phyloP scores from a whole-genome alignment of 305 asterid genomes.

The Fraxinus latifolia region DNA sequence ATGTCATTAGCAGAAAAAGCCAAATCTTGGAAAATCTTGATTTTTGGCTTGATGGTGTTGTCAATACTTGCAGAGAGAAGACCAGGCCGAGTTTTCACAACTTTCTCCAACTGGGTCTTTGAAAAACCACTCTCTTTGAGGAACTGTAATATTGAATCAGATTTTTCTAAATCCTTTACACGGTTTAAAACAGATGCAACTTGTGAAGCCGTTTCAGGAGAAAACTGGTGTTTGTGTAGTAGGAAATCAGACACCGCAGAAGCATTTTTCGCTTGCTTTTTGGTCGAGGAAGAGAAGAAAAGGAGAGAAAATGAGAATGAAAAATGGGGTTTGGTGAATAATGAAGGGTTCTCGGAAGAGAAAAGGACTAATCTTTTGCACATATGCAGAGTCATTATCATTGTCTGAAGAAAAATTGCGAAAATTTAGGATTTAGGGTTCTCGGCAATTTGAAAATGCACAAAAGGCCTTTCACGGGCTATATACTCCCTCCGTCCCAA shows the following conservation, averaged over 20 bases:
- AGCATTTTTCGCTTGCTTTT: background rate
- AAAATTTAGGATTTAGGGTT: too few species aligned
- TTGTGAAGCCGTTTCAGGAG: slow-evolving; percentile 9
- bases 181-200: background rate
- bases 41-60: slow-evolving; percentile 30
- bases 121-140: slow-evolving; percentile 21
- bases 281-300: background rate
- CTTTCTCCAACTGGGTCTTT: slow-evolving; percentile 14
- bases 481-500: too few species aligned
- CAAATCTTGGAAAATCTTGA: background rate
- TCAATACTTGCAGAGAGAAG: slow-evolving; percentile 14
- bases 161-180: background rate
- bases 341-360: background rate
- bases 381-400: background rate
- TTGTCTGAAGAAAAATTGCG: too few species aligned
- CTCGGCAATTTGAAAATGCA: too few species aligned
- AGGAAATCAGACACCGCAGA: background rate
- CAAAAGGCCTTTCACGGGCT: too few species aligned
- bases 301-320: background rate
- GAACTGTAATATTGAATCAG: slow-evolving; percentile 11
- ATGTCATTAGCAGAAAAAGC: slow-evolving; percentile 21
- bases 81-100: background rate
- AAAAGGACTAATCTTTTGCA: background rate
- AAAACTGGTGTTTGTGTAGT: slow-evolving; percentile 1
- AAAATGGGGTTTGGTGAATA: background rate